phyloP scores from a whole-genome alignment of 331 rosid genomes.

The Quercus tomentella region DNA sequence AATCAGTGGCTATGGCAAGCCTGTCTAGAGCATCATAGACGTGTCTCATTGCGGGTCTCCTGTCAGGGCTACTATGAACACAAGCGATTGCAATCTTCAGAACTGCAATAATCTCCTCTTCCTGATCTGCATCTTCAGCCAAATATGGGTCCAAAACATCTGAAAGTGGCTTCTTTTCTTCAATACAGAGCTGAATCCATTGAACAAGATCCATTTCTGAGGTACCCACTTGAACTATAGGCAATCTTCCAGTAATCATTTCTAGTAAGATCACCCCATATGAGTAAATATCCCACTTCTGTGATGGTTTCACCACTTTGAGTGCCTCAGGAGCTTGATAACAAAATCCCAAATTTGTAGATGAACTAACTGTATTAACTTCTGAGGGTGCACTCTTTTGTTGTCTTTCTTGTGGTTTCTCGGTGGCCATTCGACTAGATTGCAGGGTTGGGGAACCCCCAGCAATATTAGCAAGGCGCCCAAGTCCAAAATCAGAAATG shows the following conservation, averaged over 20 bases:
- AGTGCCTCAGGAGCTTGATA: slow-evolving; percentile 87
- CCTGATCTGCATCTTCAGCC: slow-evolving; percentile 61
- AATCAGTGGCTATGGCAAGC: slow-evolving; percentile 47
- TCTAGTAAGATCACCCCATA: slow-evolving; percentile 88
- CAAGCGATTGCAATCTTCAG: slow-evolving; percentile 95
- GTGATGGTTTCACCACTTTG: slow-evolving; percentile 90
- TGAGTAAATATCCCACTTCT: slow-evolving; percentile 95
- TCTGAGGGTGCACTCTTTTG: slow-evolving; percentile 55
- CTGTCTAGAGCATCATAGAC: slow-evolving; percentile 75
- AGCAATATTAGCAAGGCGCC: slow-evolving; percentile 86
- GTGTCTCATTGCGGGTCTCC: slow-evolving; percentile 87
- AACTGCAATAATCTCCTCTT: slow-evolving; percentile 80
- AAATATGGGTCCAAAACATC: slow-evolving; percentile 79
- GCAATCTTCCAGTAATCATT: slow-evolving; percentile 80
- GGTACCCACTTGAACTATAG: slow-evolving; percentile 64
- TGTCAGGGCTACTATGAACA: slow-evolving; percentile 73
- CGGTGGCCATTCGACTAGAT: slow-evolving; percentile 61
- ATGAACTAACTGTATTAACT: slow-evolving; percentile 21
- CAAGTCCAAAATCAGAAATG: slow-evolving; percentile 91
- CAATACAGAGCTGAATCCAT: slow-evolving; percentile 92
- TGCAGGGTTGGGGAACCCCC: slow-evolving; percentile 83
- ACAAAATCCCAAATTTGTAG: slow-evolving; percentile 43
- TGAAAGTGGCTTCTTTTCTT: slow-evolving; percentile 83
- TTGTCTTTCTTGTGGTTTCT: slow-evolving; percentile 65
- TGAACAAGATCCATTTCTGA: slow-evolving; percentile 91